Base-by-base conservation (phyloP, 371 early-diverging fungal species). In the Apophysomyces elegans region DNA sequence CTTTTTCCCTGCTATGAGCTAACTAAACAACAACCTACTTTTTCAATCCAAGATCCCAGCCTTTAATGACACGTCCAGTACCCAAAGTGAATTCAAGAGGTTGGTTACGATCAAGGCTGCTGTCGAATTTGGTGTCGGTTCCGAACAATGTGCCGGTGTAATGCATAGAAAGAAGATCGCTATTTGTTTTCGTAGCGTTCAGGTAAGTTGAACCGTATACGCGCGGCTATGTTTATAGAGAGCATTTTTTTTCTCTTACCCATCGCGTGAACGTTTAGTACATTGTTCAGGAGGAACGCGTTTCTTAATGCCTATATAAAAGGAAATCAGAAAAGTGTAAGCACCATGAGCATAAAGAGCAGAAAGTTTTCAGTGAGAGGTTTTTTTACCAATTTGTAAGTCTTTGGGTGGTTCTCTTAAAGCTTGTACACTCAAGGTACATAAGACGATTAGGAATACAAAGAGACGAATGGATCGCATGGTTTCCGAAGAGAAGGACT, bases 41-140 rank as follows among this genome's bases (percentile, higher is more conserved):
- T 45, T 81, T 61, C 64, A 96, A 74, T 39, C 95, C 96, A 71
- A 90, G 83, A 64, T 95, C 95, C 93, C 94, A 92, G 13, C 94
- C 90, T 71, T 87, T 80, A 65, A 90, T 90, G 6, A 90, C 90
- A 66, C 77, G 80, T 21, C 88, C 87, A 54, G 63, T 50, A 37
- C 93, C 92, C 14, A 95, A 76, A 5, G 77, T 81, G 69, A 95
- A 95, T 46, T 88, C 86, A 59, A 96, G 89, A 16, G 93, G 88
- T 46, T 84, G 75, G 58, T 80, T 74, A 60, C 96, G 85, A 67
- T 90, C 90, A 61, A 78, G 44, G 66, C 90, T 89, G 38, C 89
- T 89, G 72, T 95, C 95, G 70, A 95, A 95, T 77, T 91, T 85
- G 18, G 73, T 70, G 7, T 93, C 93, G 37, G 77, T 84, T 11